Conservation (phyloP, 208 protist genomes). For the Porcisia hertigi region DNA sequence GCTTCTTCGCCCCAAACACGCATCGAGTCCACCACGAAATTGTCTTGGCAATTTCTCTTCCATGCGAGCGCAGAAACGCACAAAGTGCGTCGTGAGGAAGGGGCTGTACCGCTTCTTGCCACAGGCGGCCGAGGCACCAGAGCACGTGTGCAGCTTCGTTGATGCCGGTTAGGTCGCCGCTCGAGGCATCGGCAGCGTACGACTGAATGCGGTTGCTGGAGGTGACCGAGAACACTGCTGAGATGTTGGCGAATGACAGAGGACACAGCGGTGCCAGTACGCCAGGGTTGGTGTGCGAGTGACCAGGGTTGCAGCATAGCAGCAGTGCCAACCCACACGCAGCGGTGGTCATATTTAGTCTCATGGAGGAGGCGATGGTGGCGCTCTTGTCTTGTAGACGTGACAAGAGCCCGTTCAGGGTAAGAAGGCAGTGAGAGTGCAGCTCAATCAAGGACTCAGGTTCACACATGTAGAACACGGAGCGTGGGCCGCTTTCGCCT, state of each 20-base stretch:
- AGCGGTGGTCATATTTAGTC: constrained; percentile 28
- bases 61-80: constrained; percentile 8
- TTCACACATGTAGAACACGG: not conserved
- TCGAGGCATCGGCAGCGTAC: constrained; percentile 15
- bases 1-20: not conserved
- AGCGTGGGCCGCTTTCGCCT: not conserved
- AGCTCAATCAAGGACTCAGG: not conserved
- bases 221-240: constrained; percentile 1
- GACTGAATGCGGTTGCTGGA: constrained; percentile 17
- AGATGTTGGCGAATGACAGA: constrained; percentile 4
- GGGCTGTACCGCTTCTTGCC: constrained; percentile 7
- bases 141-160: constrained; percentile 18
- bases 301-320: constrained; percentile 3
- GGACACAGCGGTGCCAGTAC: not conserved
- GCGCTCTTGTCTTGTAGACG: constrained; percentile 16
- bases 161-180: constrained; percentile 13
- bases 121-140: constrained; percentile 30
- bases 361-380: constrained; percentile 10
- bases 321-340: constrained; percentile 20
- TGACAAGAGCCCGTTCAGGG: constrained; percentile 11
- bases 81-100: constrained; percentile 11
- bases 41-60: constrained; percentile 21
- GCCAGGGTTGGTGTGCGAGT: not conserved
- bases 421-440: not conserved
- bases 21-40: constrained; percentile 22